Evolutionary conservation across 345 rosid genomes (phyloP), one percentile per base, ranked within the genome.

Genomic region (Eucalyptus virginea): DNA sequence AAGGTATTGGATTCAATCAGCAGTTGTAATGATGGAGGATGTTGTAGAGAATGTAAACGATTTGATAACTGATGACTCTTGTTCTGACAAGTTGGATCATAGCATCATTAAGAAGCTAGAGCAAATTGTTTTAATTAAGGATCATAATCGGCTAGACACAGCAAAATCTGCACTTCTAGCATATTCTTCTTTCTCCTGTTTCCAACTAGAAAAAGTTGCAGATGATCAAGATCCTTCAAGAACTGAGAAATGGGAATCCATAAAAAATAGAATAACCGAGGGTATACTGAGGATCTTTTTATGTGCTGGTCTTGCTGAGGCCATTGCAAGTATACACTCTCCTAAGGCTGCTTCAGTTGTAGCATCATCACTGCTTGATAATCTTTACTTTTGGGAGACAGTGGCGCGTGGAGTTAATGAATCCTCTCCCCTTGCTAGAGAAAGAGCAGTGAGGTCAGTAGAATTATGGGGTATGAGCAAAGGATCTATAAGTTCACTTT

Each of bases 1-100:
- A 89, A 97, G 94, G 92, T 88, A 94, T 92, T 96, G 95, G 96
- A 95, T 96, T 91, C 98, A 98, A 93, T 95, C 98, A 86, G 97
- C 94, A 47, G 99, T 98, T 89, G 97, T 98, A 88, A 91, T 94
- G 88, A 94, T 97, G 98, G 99, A 98, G 94, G 98, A 98, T 90
- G 92, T 93, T 83, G 92, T 97, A 81, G 99, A 98, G 93, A 95
- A 91, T 91, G 95, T 97, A 90, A 95, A 94, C 87, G 96, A 95
- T 90, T 88, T 89, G 88, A 89, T 95, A 62, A 90, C 92, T 87
- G 90, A 91, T 48, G 88, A 92, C 86, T 92, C 95, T 91, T 89
- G 93, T 89, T 91, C 93, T 90, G 91, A 65, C 83, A 91, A 92
- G 81, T 87, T 60, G 34, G 96, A 93, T 91, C 72, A 87, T 87